Conservation (phyloP, 2,329 filamentous ascomycete species). For the Verticillium nonalfalfae region DNA sequence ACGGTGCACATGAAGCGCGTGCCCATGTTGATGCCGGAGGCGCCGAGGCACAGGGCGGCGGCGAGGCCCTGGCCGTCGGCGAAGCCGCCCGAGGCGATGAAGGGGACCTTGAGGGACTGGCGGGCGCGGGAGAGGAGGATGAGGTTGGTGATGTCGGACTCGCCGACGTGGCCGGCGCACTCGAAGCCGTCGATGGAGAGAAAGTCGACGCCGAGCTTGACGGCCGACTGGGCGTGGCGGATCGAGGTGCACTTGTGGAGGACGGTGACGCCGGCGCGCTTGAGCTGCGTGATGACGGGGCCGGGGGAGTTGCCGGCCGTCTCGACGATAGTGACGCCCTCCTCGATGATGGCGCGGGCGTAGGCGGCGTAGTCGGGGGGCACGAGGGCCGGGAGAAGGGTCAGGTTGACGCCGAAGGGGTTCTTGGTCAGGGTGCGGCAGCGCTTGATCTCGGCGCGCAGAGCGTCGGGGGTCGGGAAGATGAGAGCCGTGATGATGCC, state of each 20-base stretch:
- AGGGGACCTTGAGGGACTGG: conserved; percentile 78
- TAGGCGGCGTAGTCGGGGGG: conserved; percentile 91
- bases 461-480: conserved; percentile 83
- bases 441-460: conserved; percentile 87
- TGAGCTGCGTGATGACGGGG: conserved; percentile 83
- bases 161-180: conserved; percentile 85
- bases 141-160: conserved; percentile 84
- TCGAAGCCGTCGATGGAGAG: conserved; percentile 96
- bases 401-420: conserved; percentile 92
- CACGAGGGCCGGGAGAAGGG: conserved; percentile 80
- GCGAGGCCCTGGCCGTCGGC: conserved; percentile 91
- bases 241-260: conserved; percentile 98
- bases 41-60: conserved; percentile 82
- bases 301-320: conserved; percentile 86
- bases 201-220: conserved; percentile 95
- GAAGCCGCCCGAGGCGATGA: conserved; percentile 94
- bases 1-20: conserved; percentile 96
- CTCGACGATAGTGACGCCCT: conserved; percentile 87
- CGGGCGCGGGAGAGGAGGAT: conserved; percentile 80
- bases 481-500: conserved; percentile 85
- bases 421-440: conserved; percentile 73
- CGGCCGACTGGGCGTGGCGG: conserved; percentile 81
- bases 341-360: conserved; percentile 86
- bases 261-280: conserved; percentile 70
- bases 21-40: conserved; percentile 96